Percentiles rank a stretch among this genome's conserved stretches.
Conservation (phyloP, 78 protist species). For the Dictyostelium purpureum region DNA sequence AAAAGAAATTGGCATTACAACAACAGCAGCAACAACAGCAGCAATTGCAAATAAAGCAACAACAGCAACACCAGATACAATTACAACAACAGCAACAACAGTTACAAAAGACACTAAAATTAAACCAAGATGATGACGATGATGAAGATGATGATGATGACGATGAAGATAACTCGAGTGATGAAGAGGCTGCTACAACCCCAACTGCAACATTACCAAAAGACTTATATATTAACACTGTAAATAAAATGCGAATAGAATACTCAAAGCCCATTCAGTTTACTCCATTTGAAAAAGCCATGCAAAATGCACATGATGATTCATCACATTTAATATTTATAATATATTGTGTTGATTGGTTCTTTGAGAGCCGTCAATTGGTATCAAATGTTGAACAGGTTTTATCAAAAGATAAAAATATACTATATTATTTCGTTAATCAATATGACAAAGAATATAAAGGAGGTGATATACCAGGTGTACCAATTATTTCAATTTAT, state of each 20-base stretch:
- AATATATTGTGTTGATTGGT: constrained; percentile 63
- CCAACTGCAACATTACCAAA: constrained; percentile 15
- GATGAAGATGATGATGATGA: constrained; percentile 41
- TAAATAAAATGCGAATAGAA: neutral
- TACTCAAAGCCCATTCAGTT: neutral
- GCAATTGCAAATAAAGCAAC: neutral
- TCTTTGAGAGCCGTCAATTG: constrained; percentile 1
- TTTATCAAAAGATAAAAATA: constrained; percentile 32
- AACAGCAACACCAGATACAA: neutral
- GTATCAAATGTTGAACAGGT: constrained; percentile 15
- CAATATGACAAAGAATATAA: constrained; percentile 25
- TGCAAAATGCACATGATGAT: constrained; percentile 61
- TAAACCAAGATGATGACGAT: neutral
- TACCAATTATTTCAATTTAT: constrained; percentile 33
- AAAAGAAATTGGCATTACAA: constrained; percentile 40
- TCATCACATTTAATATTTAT: constrained; percentile 45
- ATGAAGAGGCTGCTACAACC: neutral
- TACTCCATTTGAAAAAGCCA: neutral
- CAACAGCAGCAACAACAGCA: constrained; percentile 5
- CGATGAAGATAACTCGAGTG: constrained; percentile 25
- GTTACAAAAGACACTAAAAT: neutral
- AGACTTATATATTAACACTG: constrained; percentile 5
- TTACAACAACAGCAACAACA: neutral
- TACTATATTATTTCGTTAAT: constrained; percentile 24
- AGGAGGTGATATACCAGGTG: constrained; percentile 41